Percentiles rank a stretch among this genome's conserved stretches.
phyloP scores from a whole-genome alignment of 2,329 filamentous ascomycete genomes.

The Stemphylium vesicarium region DNA sequence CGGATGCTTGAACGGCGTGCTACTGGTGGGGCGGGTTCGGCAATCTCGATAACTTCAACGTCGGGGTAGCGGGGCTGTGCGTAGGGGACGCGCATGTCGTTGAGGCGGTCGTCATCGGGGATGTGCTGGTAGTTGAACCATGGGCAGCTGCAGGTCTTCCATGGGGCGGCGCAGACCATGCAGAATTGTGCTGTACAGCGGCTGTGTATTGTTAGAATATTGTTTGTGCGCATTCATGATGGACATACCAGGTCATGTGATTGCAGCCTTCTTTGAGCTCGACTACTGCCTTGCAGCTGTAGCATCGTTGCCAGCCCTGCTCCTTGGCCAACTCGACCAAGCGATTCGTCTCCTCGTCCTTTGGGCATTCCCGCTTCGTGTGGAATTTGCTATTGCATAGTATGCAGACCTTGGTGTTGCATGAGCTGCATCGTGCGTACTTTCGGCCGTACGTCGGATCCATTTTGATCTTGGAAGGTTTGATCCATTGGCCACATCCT shows the following conservation, averaged over 20 bases:
- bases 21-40: slow-evolving; percentile 30
- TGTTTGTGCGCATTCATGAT: slow-evolving; percentile 11
- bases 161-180: slow-evolving; percentile 80
- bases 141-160: slow-evolving; percentile 83
- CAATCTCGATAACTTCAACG: slow-evolving; percentile 42
- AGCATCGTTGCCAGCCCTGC: slow-evolving; percentile 77
- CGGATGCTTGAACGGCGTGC: slow-evolving; percentile 36
- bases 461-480: slow-evolving; percentile 69
- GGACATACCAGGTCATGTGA: slow-evolving; percentile 80
- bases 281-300: slow-evolving; percentile 74
- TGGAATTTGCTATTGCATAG: slow-evolving; percentile 79
- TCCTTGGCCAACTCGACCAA: slow-evolving; percentile 70
- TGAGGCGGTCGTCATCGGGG: slow-evolving; percentile 60
- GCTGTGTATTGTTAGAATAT: slow-evolving; percentile 49
- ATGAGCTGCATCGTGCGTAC: slow-evolving; percentile 72
- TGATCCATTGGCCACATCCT: slow-evolving; percentile 81
- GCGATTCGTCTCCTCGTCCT: slow-evolving; percentile 69
- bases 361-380: slow-evolving; percentile 68
- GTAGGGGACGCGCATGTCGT: slow-evolving; percentile 45
- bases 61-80: slow-evolving; percentile 29
- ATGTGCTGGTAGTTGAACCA: slow-evolving; percentile 71
- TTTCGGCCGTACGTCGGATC: slow-evolving; percentile 61
- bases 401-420: slow-evolving; percentile 76
- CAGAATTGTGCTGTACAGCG: slow-evolving; percentile 86
- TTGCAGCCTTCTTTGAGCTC: slow-evolving; percentile 84